Evolutionary conservation across 768 basidiomycete species (phyloP), one percentile per base, ranked within the genome.

Genomic region (Trametes elegans): DNA sequence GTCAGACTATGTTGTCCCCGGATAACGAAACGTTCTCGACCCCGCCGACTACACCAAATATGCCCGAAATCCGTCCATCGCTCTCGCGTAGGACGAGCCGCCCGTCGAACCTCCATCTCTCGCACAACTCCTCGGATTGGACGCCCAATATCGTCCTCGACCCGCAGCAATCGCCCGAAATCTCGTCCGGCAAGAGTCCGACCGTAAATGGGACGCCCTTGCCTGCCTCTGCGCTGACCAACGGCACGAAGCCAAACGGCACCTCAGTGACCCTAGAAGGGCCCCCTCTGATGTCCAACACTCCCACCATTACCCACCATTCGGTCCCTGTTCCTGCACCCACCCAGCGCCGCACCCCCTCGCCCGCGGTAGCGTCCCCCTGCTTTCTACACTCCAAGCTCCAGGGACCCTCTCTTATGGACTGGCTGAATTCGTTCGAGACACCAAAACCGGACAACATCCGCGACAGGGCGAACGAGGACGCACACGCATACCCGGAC

Each of bases 341-440:
- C 18, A 7, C 55, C 39, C 62, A 53, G 40, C 57, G 50, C 48
- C 55, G 39, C 42, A 19, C 42, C 29, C 61, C 42, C 38, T 59
- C n/a, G 43, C 53, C 49, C 50, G 55, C 49, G 10, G 58, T 36
- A 61, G 74, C 78, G 40, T 93, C 91, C 0, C 94, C 94, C 9
- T 97, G 93, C 67, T 96, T 94, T 71, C 85, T 98, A 32, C 94
- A 98, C 74, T 93, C 90, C 0, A 83, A 90, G 61, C 87, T 98
- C 43, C 90, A 96, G 70, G 85, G 87, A 64, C 85, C 84, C 4
- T 86, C 89, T 8, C 76, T 93, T 39, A 80, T 83, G 32, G 89
- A 90, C 57, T 93, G 88, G 84, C 71, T 92, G 60, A 38, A 41
- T 46, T 54, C 57, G 23, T 35, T 58, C 39, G 27, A 13, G 18